These are phyloP conservation scores for Lagerstroemia speciosa DNA, from an alignment of 345 rosid species.

Conservation along the genomic window DNA sequence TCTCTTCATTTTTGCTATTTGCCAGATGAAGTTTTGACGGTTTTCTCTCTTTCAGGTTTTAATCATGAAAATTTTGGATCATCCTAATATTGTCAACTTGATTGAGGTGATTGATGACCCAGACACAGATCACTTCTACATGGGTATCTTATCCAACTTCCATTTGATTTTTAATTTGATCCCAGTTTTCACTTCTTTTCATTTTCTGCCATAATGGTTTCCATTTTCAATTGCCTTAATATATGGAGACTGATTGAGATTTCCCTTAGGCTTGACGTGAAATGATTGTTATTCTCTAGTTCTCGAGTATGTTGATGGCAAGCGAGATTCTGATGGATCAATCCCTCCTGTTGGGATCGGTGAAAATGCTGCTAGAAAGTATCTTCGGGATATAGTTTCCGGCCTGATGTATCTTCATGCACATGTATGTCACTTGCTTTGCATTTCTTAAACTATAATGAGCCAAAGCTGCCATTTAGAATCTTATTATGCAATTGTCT, in stretches of 20 bases:
- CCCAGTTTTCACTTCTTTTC: not conserved
- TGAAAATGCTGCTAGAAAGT: slow-evolving; percentile 77
- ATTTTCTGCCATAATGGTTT: not conserved
- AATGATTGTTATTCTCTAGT: slow-evolving; percentile 31
- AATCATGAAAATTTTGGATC: slow-evolving; percentile 90
- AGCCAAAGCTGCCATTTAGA: not conserved
- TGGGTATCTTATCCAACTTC: slow-evolving; percentile 48
- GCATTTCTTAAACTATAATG: not conserved
- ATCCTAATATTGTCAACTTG: slow-evolving; percentile 96
- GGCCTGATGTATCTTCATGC: slow-evolving; percentile 92
- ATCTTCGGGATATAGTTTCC: slow-evolving; percentile 71
- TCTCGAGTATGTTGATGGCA: slow-evolving; percentile 92
- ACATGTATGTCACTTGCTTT: slow-evolving; percentile 49
- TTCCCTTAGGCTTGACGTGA: slow-evolving; percentile 9
- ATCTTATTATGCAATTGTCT: not conserved
- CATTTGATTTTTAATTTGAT: too few species aligned
- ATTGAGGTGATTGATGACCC: slow-evolving; percentile 99
- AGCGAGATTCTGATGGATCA: slow-evolving; percentile 62
- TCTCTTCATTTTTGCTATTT: not conserved
- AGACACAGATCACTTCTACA: slow-evolving; percentile 86
- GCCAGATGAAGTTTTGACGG: not conserved
- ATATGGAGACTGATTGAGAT: slow-evolving; percentile 1
- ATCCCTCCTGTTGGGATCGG: slow-evolving; percentile 53
- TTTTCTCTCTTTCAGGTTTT: slow-evolving; percentile 42
- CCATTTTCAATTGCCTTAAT: not conserved